phyloP scores from a whole-genome alignment of 2,329 filamentous ascomycete genomes.

The Neoarthrinium moseri region DNA sequence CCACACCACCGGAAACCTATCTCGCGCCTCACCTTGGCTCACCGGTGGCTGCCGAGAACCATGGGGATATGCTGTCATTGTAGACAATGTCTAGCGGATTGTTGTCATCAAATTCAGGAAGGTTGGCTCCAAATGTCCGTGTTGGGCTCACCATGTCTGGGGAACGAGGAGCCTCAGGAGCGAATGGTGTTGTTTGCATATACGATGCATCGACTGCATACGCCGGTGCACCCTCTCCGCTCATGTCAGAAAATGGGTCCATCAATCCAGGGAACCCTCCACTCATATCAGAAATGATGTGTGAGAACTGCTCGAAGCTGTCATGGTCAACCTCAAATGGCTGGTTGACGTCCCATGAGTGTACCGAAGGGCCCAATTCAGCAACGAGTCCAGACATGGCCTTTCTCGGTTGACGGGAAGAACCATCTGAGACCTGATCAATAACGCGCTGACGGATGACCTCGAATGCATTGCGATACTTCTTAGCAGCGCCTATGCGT shows the following conservation, averaged over 20 bases:
- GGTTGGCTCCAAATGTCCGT: not conserved
- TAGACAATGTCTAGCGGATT: not conserved
- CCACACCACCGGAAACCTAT: not conserved
- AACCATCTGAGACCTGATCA: conserved; percentile 8
- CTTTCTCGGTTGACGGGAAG: conserved; percentile 1
- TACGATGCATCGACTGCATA: not conserved
- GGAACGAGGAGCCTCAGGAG: not conserved
- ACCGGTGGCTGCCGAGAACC: not conserved
- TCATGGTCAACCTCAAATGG: conserved; percentile 9
- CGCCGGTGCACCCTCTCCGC: not conserved
- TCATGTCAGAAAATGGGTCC: not conserved
- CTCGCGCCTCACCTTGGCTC: not conserved
- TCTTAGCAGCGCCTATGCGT: conserved; percentile 25
- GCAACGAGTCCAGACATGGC: conserved; percentile 4
- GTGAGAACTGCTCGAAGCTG: conserved; percentile 11
- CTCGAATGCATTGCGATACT: conserved; percentile 28
- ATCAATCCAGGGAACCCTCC: not conserved
- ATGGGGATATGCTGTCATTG: not conserved
- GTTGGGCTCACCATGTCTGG: not conserved
- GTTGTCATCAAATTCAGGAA: not conserved
- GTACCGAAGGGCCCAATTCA: conserved; percentile 6
- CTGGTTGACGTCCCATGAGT: conserved; percentile 6
- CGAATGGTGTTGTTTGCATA: not conserved
- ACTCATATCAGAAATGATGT: conserved; percentile 10
- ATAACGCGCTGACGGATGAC: conserved; percentile 12